Evolutionary conservation across 306 rosid species (phyloP).

Genomic region (Cyclanthera cordifolia): DNA sequence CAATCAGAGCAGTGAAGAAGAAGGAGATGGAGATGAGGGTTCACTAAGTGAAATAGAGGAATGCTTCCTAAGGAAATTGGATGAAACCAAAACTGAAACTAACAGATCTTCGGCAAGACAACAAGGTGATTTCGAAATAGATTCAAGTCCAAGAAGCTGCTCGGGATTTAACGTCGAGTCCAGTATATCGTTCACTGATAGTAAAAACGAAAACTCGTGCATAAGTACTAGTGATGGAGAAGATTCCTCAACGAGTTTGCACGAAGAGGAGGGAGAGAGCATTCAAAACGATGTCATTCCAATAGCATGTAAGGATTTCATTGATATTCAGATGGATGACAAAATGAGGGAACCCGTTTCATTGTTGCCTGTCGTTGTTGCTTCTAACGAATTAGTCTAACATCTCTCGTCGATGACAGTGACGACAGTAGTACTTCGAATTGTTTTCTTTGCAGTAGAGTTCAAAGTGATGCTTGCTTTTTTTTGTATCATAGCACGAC

Average conservation of each 20-base stretch:
- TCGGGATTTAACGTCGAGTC: constrained; percentile 29
- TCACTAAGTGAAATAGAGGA: constrained; percentile 48
- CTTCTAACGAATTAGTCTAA: constrained; percentile 13
- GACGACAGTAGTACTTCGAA: not conserved
- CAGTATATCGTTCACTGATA: constrained; percentile 27
- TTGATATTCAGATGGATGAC: constrained; percentile 33
- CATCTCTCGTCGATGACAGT: not conserved
- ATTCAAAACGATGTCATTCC: constrained; percentile 27
- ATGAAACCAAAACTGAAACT: constrained; percentile 20
- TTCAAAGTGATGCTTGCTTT: constrained; percentile 29
- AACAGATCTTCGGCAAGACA: constrained; percentile 27
- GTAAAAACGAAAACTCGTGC: constrained; percentile 31
- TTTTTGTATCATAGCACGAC: constrained; percentile 18
- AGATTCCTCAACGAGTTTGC: constrained; percentile 23
- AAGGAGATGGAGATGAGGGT: constrained; percentile 37
- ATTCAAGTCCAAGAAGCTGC: constrained; percentile 33
- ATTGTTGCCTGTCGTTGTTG: constrained; percentile 19
- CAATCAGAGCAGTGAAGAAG: constrained; percentile 49
- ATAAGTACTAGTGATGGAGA: constrained; percentile 31
- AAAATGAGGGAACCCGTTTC: constrained; percentile 26
- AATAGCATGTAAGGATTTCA: constrained; percentile 24
- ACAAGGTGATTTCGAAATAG: constrained; percentile 20
- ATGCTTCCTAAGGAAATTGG: constrained; percentile 48
- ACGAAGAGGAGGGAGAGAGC: constrained; percentile 22
- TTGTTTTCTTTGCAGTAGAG: constrained; percentile 21